Percentiles rank a stretch among this genome's conserved stretches.
These are phyloP conservation scores for Blastocystis sp. DNA, from an alignment of 352 stramenopile species.

Conservation along the genomic window DNA sequence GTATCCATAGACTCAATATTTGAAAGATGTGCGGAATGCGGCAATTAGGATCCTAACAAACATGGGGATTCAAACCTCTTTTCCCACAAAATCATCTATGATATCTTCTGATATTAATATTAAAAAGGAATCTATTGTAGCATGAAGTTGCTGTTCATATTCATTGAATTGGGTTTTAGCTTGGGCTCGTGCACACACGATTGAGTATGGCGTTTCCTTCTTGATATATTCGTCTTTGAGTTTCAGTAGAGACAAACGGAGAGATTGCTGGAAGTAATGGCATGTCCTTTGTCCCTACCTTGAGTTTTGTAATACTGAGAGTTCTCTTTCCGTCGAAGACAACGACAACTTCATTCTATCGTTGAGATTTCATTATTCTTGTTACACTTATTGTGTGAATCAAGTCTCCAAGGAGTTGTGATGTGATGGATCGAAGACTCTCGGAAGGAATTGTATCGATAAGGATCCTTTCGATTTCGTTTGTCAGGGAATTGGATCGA, in stretches of 20 bases:
- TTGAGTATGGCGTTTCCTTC: neutral
- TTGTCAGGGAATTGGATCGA: neutral
- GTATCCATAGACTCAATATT: neutral
- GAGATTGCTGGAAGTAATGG: too few relatives aligned
- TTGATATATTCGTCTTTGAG: too few relatives aligned
- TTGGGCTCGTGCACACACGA: neutral
- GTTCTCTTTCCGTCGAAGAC: neutral
- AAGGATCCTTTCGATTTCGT: neutral
- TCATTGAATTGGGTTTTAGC: neutral
- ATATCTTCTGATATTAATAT: neutral
- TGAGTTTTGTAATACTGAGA: neutral
- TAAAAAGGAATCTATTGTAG: neutral
- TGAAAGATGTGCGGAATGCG: neutral
- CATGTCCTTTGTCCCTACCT: neutral
- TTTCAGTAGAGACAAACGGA: too few relatives aligned
- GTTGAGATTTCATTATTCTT: neutral
- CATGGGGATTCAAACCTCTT: neutral
- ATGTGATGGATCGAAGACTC: neutral
- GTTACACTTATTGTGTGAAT: neutral
- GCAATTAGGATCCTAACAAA: neutral
- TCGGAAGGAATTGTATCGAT: neutral
- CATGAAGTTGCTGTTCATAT: neutral
- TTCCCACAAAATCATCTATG: neutral
- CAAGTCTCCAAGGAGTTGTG: neutral
- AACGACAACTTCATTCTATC: neutral